Conservation (phyloP, 2,329 filamentous ascomycete genomes). For the Paecilomyces sp. region DNA sequence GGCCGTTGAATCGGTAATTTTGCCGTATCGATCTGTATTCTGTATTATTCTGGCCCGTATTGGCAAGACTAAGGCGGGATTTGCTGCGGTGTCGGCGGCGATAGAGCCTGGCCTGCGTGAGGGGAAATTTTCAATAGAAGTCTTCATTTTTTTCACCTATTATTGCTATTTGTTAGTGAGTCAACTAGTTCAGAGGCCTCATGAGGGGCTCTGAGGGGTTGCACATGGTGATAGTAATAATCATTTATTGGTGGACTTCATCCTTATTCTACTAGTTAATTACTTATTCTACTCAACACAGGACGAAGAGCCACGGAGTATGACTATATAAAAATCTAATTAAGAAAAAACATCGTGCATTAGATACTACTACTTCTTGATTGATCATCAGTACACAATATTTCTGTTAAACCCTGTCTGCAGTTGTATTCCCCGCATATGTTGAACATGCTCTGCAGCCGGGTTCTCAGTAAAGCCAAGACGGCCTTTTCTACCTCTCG, state of each 20-base stretch:
- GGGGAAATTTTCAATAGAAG: neutral
- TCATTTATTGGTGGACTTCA: no score
- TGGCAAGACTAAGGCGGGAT: neutral
- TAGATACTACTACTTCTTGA: no score
- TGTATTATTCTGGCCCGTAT: neutral
- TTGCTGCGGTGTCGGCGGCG: neutral
- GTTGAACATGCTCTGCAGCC: neutral
- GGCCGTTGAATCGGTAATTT: neutral
- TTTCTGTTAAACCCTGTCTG: neutral
- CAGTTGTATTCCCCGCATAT: neutral
- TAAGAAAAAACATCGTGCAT: neutral
- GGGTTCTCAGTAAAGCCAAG: neutral
- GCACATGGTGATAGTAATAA: neutral
- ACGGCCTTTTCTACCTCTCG: neutral
- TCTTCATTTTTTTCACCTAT: neutral
- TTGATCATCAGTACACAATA: neutral
- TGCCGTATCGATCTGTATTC: neutral
- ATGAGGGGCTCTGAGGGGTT: neutral
- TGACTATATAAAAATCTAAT: no score
- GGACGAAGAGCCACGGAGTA: no score
- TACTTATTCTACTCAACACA: no score
- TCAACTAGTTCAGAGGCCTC: neutral
- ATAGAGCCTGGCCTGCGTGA: neutral
- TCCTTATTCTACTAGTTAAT: no score
- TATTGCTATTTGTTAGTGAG: neutral